Evolutionary conservation across 257 asterid genomes (phyloP).

Genomic region (Przewalskia tangutica): DNA sequence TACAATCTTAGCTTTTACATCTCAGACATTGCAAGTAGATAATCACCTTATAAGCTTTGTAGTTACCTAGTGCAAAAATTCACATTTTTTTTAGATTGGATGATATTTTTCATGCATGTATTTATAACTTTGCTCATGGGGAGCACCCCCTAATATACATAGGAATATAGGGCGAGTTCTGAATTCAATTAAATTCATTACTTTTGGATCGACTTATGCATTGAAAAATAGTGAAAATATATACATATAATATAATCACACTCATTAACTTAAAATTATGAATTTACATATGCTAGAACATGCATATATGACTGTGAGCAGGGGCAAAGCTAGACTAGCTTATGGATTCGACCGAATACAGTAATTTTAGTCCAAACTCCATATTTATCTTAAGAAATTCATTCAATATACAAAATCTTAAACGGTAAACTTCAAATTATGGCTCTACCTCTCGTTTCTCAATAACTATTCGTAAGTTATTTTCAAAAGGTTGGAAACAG

Average conservation of each 20-base stretch:
- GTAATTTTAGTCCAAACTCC: neutral
- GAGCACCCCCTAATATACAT: neutral
- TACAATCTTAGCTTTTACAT: neutral
- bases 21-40: neutral
- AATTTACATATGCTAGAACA: neutral
- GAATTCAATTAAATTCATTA: neutral
- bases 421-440: neutral
- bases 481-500: neutral
- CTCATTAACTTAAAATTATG: neutral
- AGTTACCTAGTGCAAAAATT: neutral
- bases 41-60: neutral
- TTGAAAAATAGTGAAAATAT: neutral
- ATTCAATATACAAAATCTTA: neutral
- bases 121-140: neutral
- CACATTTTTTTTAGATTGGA: neutral
- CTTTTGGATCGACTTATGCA: neutral
- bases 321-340: neutral
- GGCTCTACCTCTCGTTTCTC: rapidly evolving
- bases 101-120: neutral
- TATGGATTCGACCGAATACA: neutral
- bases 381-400: neutral
- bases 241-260: neutral
- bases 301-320: neutral
- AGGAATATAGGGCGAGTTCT: neutral
- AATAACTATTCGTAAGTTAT: neutral